Conservation (phyloP, 768 basidiomycete genomes). For the Pleurotus tuber-regium region DNA sequence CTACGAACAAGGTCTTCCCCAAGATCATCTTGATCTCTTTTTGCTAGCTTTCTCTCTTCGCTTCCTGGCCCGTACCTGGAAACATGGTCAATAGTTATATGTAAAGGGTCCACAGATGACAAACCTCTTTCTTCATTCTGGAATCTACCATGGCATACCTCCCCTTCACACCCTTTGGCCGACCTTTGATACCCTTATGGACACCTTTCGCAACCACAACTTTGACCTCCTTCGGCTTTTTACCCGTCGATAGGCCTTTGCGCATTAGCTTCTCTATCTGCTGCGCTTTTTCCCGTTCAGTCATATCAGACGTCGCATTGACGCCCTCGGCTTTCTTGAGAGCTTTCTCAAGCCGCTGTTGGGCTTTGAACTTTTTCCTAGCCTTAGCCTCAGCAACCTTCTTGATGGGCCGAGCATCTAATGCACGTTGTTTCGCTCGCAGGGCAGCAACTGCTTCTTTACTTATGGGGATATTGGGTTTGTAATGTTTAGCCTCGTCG, state of each 20-base stretch:
- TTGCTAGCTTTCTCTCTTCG: conserved; percentile 73
- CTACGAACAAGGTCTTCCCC: too few relatives aligned
- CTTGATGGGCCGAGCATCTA: conserved; percentile 97
- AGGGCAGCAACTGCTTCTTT: conserved; percentile 90
- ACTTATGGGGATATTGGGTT: conserved; percentile 92
- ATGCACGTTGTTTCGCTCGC: conserved; percentile 85
- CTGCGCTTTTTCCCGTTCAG: conserved; percentile 92
- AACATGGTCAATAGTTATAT: conserved; percentile 1
- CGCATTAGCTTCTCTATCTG: conserved; percentile 92
- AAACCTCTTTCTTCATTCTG: conserved; percentile 89
- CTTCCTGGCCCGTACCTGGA: conserved; percentile 80
- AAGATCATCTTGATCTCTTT: conserved; percentile 41
- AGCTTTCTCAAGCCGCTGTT: conserved; percentile 83
- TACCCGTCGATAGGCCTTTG: conserved; percentile 67
- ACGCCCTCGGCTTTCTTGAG: conserved; percentile 96
- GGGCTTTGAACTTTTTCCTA: conserved; percentile 90
- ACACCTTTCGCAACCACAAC: conserved; percentile 90
- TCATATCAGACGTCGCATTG: conserved; percentile 82
- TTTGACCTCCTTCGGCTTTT: conserved; percentile 71
- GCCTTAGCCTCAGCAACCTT: conserved; percentile 99
- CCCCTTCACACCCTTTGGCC: conserved; percentile 96
- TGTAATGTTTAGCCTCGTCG: conserved; percentile 92
- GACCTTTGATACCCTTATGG: conserved; percentile 85
- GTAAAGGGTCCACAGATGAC: conserved; percentile 17
- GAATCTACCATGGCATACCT: conserved; percentile 93